A percentile compares a stretch with the other conserved stretches of the same genome.
phyloP scores from a whole-genome alignment of 345 rosid species.

The Geranium brycei region DNA sequence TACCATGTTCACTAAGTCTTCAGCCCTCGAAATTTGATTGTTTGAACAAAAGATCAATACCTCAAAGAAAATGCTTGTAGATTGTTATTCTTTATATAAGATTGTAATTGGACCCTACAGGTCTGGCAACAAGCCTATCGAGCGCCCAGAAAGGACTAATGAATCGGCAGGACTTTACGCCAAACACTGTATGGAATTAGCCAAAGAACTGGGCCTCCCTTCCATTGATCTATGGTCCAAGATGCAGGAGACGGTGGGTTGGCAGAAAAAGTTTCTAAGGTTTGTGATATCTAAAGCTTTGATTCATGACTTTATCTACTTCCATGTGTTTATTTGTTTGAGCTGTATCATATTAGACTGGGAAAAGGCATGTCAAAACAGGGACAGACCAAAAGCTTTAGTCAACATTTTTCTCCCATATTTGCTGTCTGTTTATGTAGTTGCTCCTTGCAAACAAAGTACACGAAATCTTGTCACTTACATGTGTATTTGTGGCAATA shows the following conservation, averaged over 20 bases:
- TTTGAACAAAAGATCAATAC: neutral
- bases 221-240: constrained; percentile 68
- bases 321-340: neutral
- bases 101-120: constrained; percentile 20
- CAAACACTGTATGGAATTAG: constrained; percentile 48
- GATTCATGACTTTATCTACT: neutral
- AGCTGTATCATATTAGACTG: neutral
- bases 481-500: constrained; percentile 12
- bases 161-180: constrained; percentile 67
- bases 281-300: constrained; percentile 9
- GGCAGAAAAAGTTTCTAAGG: constrained; percentile 72
- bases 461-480: constrained; percentile 1
- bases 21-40: neutral
- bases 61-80: neutral
- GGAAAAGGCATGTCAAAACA: no score
- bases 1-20: neutral
- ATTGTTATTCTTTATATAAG: neutral
- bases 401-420: no score
- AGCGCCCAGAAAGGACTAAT: constrained; percentile 63
- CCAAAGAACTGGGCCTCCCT: constrained; percentile 43
- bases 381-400: no score
- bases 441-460: no score
- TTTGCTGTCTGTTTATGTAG: no score
- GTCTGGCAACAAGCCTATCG: constrained; percentile 67
- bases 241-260: constrained; percentile 70